These are phyloP conservation scores for Magnolia changhungtana DNA, from an alignment of 164 flowering plant genomes.

Conservation along the genomic window DNA sequence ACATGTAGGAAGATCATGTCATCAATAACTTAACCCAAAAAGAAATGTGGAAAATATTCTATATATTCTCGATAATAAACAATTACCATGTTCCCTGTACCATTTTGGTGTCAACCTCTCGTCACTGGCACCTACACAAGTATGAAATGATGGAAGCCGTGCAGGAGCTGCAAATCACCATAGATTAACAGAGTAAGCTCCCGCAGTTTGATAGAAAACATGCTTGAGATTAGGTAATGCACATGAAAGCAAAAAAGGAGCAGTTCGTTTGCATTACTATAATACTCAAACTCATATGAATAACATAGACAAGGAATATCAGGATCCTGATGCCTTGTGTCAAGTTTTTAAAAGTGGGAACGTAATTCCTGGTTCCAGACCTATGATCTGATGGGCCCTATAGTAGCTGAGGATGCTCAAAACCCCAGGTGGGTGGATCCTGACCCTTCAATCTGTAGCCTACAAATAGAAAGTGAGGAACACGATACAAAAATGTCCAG, in stretches of 20 bases:
- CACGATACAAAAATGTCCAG: no score
- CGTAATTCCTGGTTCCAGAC: not conserved
- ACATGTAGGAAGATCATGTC: not conserved
- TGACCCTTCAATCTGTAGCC: no score
- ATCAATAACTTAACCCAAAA: no score
- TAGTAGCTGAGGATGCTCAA: not conserved
- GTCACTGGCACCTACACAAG: constrained; percentile 88
- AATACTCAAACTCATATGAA: not conserved
- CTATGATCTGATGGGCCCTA: not conserved
- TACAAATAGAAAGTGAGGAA: no score
- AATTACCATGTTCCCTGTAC: constrained; percentile 90
- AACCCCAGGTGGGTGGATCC: not conserved
- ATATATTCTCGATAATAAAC: not conserved
- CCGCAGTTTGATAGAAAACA: not conserved
- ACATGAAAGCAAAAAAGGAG: not conserved
- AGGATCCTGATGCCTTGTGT: not conserved
- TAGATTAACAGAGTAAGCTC: constrained; percentile 5
- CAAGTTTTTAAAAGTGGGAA: not conserved
- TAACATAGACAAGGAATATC: not conserved
- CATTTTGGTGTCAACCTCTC: constrained; percentile 88
- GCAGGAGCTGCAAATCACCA: constrained; percentile 60
- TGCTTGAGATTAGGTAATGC: not conserved
- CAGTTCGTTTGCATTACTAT: not conserved
- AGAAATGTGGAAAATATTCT: not conserved
- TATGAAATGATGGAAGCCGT: constrained; percentile 90